Evolutionary conservation across 805 yeast species (phyloP).

Genomic region (Metschnikowia reukaufii): DNA sequence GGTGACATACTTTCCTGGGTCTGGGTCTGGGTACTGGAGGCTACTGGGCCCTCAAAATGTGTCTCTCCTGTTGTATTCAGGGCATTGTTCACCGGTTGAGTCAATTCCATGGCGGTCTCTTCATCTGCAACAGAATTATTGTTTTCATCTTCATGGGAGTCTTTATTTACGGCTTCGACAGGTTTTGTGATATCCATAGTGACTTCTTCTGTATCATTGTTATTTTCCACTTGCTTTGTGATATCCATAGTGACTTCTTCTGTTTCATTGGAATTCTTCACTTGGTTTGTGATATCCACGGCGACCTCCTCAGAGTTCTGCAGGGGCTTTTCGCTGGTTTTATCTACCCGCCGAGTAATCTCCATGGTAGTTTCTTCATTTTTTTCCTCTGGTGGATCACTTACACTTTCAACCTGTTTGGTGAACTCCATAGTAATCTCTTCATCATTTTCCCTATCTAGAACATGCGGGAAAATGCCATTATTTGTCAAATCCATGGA

Average conservation of each 20-base stretch:
- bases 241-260: neutral
- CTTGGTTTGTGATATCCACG: neutral
- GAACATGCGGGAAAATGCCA: neutral
- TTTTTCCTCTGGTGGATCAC: neutral
- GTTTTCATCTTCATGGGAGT: too few relatives aligned
- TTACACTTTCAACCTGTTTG: conserved; percentile 13
- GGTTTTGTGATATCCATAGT: neutral
- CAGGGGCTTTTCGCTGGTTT: neutral
- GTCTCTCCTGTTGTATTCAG: neutral
- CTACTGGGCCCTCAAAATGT: neutral
- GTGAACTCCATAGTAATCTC: conserved; percentile 28
- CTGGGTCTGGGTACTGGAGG: neutral
- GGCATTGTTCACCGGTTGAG: conserved; percentile 7
- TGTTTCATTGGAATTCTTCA: neutral
- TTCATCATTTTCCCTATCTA: neutral
- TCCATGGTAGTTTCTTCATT: conserved; percentile 24
- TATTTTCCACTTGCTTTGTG: neutral
- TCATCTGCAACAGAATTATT: too few relatives aligned
- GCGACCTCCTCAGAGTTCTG: neutral
- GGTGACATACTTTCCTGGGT: neutral
- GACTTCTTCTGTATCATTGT: neutral
- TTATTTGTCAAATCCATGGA: neutral
- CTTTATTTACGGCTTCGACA: neutral
- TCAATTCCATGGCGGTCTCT: conserved; percentile 12
- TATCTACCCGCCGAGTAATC: conserved; percentile 21